Conservation (phyloP, 441 rosid genomes). For the Pelargonium cotyledonis region DNA sequence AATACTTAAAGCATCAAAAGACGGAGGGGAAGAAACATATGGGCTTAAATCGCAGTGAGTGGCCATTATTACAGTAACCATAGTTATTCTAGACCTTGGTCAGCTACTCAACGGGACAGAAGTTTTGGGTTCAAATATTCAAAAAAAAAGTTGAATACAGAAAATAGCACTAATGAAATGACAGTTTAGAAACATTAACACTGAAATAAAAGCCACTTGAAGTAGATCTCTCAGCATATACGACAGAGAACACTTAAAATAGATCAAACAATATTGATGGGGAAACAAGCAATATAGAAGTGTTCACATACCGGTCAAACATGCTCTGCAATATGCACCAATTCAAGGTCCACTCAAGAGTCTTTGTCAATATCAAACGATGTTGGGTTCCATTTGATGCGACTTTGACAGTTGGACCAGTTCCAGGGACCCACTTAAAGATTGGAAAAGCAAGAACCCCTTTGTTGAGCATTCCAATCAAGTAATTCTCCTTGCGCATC, state of each 20-base stretch:
- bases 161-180: background rate
- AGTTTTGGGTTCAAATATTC: background rate
- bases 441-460: constrained; percentile 91
- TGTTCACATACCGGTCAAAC: constrained; percentile 78
- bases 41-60: background rate
- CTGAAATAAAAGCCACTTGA: background rate
- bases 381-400: constrained; percentile 44
- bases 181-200: background rate
- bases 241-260: background rate
- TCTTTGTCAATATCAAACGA: constrained; percentile 72
- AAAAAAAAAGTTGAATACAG: too few species aligned
- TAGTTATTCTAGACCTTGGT: too few species aligned
- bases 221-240: background rate
- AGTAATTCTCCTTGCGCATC: constrained; percentile 97
- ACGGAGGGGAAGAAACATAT: background rate
- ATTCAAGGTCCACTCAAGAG: constrained; percentile 95
- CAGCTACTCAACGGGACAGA: background rate
- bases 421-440: constrained; percentile 83
- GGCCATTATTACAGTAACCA: background rate
- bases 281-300: background rate
- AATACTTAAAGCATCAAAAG: background rate
- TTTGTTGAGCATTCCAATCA: constrained; percentile 96
- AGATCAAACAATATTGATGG: background rate
- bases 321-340: constrained; percentile 99
- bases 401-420: constrained; percentile 67